phyloP scores from a whole-genome alignment of 2,329 filamentous ascomycete species.

The Parastagonospora nodorum region DNA sequence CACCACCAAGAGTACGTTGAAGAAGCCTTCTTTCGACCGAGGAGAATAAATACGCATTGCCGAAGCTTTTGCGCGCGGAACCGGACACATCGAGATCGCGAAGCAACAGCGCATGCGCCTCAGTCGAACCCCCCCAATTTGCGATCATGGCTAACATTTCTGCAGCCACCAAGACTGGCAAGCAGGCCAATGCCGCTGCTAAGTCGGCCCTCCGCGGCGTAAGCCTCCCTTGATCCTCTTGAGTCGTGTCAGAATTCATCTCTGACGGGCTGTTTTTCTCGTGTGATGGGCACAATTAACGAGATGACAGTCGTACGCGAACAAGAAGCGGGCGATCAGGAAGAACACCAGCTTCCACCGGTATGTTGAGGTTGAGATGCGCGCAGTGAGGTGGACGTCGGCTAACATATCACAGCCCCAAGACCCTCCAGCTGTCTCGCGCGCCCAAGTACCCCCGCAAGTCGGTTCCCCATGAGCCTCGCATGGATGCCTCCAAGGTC shows the following conservation, averaged over 20 bases:
- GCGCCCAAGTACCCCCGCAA: constrained; percentile 96
- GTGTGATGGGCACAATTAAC: constrained; percentile 45
- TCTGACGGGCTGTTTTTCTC: constrained; percentile 58
- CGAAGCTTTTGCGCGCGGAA: constrained; percentile 9
- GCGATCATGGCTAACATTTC: constrained; percentile 30
- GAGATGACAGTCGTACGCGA: constrained; percentile 66
- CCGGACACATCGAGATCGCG: constrained; percentile 11
- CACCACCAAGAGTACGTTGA: constrained; percentile 43
- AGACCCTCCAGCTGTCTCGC: constrained; percentile 91
- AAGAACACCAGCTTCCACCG: constrained; percentile 93
- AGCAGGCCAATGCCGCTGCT: constrained; percentile 87
- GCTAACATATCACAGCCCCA: constrained; percentile 59
- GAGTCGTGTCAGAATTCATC: constrained; percentile 57
- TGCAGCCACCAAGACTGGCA: constrained; percentile 65
- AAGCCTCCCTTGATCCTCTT: constrained; percentile 57
- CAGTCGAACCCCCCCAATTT: constrained; percentile 16
- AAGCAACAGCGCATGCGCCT: constrained; percentile 29
- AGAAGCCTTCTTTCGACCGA: constrained; percentile 15
- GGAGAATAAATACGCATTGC: constrained; percentile 9
- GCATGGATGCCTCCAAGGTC: constrained; percentile 97
- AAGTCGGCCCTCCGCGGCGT: constrained; percentile 97
- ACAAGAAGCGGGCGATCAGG: constrained; percentile 94
- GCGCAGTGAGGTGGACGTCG: neutral
- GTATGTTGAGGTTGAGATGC: constrained; percentile 11
- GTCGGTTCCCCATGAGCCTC: constrained; percentile 85